phyloP scores from a whole-genome alignment of 2,329 filamentous ascomycete genomes.

The Alternaria viburni region DNA sequence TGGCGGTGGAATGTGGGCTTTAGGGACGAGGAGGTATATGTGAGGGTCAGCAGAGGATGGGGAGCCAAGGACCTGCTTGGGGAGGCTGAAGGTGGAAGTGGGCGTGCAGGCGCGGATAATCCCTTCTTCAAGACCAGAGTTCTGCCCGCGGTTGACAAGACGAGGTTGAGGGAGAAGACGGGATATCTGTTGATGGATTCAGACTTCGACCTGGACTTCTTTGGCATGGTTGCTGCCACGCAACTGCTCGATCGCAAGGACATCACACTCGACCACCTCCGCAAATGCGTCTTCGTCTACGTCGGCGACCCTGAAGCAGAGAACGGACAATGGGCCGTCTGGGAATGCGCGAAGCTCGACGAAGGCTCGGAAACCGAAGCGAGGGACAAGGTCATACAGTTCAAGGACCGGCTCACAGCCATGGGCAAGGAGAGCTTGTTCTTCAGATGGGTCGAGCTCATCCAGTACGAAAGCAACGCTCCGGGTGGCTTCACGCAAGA shows the following conservation, averaged over 20 bases:
- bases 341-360: constrained; percentile 64
- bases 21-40: constrained; percentile 77
- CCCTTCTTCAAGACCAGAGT: constrained; percentile 67
- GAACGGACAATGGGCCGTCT: constrained; percentile 72
- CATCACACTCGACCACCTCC: constrained; percentile 69
- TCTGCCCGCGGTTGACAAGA: constrained; percentile 70
- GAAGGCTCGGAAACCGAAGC: constrained; percentile 64
- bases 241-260: constrained; percentile 69
- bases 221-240: constrained; percentile 77
- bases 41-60: constrained; percentile 79
- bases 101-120: constrained; percentile 59
- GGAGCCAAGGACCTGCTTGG: constrained; percentile 64
- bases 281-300: constrained; percentile 64
- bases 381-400: constrained; percentile 76
- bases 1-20: constrained; percentile 83
- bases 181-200: constrained; percentile 85
- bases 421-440: constrained; percentile 89
- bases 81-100: constrained; percentile 49
- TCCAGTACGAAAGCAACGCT: constrained; percentile 82
- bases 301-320: constrained; percentile 32
- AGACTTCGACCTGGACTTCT: constrained; percentile 88
- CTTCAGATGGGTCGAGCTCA: constrained; percentile 89
- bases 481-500: constrained; percentile 80
- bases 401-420: constrained; percentile 75
- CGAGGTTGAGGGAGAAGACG: constrained; percentile 76